Percentiles rank a stretch among this genome's conserved stretches.
Evolutionary conservation across 345 rosid species (phyloP).

Genomic region (Brassica nigra): DNA sequence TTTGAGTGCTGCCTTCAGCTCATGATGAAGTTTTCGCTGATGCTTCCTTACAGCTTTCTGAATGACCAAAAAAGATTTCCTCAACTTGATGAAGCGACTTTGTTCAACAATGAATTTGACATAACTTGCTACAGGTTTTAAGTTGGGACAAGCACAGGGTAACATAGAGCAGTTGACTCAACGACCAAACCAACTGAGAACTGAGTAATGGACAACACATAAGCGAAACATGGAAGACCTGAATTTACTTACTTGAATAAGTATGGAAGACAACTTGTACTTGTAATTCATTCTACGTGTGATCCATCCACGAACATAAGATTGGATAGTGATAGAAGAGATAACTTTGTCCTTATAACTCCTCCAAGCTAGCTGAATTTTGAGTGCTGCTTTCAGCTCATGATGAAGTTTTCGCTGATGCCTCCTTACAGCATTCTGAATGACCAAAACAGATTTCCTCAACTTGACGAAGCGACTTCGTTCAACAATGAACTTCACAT

Average conservation of each 20-base stretch:
- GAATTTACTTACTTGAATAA: conserved; percentile 64
- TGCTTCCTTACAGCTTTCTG: conserved; percentile 61
- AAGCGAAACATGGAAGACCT: not conserved
- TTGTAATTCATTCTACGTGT: conserved; percentile 41
- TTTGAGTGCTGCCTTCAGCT: conserved; percentile 49
- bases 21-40: conserved; percentile 31
- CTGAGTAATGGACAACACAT: not conserved
- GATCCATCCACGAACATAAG: conserved; percentile 66
- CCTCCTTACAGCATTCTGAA: conserved; percentile 65
- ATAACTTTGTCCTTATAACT: conserved; percentile 40
- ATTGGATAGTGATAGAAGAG: conserved; percentile 63
- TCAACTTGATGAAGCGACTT: conserved; percentile 50
- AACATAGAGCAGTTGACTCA: not conserved
- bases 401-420: conserved; percentile 28
- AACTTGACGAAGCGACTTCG: conserved; percentile 54
- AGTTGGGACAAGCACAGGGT: conserved; percentile 5
- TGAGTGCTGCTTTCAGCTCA: conserved; percentile 51
- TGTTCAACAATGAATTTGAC: conserved; percentile 53
- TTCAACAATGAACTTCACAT: conserved; percentile 49
- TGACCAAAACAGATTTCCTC: conserved; percentile 48
- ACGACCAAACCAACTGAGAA: conserved; percentile 19
- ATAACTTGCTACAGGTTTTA: conserved; percentile 41
- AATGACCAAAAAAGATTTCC: conserved; percentile 50
- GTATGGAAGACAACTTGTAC: conserved; percentile 36
- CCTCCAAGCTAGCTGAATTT: conserved; percentile 67